Base-by-base conservation (phyloP, 202 grass and related monocot genomes). In the Miscanthus sacchariflorus region DNA sequence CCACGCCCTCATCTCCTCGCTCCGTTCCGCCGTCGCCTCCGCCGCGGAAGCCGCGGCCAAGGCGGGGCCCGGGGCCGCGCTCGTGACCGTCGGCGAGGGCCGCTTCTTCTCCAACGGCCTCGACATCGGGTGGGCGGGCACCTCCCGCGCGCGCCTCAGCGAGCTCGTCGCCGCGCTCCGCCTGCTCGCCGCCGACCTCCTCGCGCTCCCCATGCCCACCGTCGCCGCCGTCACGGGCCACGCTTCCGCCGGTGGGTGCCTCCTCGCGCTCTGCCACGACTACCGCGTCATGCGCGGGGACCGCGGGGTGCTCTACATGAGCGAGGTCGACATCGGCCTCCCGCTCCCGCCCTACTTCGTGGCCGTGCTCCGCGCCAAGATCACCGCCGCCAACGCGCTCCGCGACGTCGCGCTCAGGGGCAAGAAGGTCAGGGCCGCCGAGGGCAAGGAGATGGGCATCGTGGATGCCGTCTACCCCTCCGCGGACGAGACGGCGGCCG, bases 51-150 rank as follows among this genome's bases (percentile, higher is more conserved):
- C 61, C 23, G 81, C 88, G 25, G 83, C 85, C 38, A 6, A 36
- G 36, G 78, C 82, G 19, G 83, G 68, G 9, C 75, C 83, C 9
- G 89, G 89, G 12, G 39, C 70, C 4, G 92, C 92, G 46, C 94
- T 99, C 42, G 91, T 99, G 49, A 95, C 92, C 21, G 81, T 86
- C 44, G 89, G 74, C 52, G 96, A 99, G 85, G 94, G 94, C 58
- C 89, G 94, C 9, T 99, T 99, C 92, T 93, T 99, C 89, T 99
- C 96, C 86, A 99, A 99, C 70, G 96, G 96, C 0, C 89, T 99
- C 17, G 94, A 96, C 81, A 80, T 94, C 72, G 90, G 87, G 25
- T 95, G 93, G 92, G 91, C 69, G 63, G 84, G 87, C 12, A 69
- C 44, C 24, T 85, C 92, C 21, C 79, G 77, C 71, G 80, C 87